Evolutionary conservation across 768 basidiomycete species (phyloP).

Genomic region (Gautieria morchelliformis): DNA sequence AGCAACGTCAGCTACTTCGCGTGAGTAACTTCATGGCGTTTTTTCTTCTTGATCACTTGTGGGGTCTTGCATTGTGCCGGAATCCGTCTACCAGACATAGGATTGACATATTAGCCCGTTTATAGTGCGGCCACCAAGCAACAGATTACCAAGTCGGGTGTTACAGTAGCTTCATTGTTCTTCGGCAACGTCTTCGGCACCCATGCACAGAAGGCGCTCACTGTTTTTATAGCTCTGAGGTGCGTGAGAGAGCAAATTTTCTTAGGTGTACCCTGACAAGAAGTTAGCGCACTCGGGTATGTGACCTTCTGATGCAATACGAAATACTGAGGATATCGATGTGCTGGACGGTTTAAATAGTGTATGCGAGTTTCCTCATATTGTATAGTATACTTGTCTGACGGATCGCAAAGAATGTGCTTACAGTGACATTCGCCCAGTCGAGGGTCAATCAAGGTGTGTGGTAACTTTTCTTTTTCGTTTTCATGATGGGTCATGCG

Average conservation of each 20-base stretch:
- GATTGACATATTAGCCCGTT: background rate
- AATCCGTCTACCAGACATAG: too few species aligned
- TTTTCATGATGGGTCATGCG: background rate
- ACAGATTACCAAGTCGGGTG: slow-evolving; percentile 38
- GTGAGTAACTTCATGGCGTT: slow-evolving; percentile 14
- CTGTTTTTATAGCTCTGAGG: slow-evolving; percentile 51
- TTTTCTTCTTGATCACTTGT: background rate
- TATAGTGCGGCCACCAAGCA: slow-evolving; percentile 34
- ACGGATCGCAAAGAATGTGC: slow-evolving; percentile 19
- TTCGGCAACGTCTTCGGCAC: slow-evolving; percentile 50
- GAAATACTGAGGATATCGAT: too few species aligned
- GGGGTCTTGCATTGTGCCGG: too few species aligned
- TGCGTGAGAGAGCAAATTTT: slow-evolving; percentile 10
- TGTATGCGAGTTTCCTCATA: too few species aligned
- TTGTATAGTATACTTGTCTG: background rate
- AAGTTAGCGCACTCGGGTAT: too few species aligned
- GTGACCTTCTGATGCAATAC: too few species aligned
- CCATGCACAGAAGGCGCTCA: slow-evolving; percentile 42
- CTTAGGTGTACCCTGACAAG: background rate
- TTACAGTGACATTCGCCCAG: slow-evolving; percentile 38
- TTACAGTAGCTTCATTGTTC: slow-evolving; percentile 52
- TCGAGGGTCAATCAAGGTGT: slow-evolving; percentile 43
- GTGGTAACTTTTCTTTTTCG: background rate
- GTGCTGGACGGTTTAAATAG: too few species aligned
- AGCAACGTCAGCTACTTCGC: slow-evolving; percentile 53